Evolutionary conservation across 2,329 filamentous ascomycete genomes (phyloP).

Genomic region (Colletotrichum limetticola): DNA sequence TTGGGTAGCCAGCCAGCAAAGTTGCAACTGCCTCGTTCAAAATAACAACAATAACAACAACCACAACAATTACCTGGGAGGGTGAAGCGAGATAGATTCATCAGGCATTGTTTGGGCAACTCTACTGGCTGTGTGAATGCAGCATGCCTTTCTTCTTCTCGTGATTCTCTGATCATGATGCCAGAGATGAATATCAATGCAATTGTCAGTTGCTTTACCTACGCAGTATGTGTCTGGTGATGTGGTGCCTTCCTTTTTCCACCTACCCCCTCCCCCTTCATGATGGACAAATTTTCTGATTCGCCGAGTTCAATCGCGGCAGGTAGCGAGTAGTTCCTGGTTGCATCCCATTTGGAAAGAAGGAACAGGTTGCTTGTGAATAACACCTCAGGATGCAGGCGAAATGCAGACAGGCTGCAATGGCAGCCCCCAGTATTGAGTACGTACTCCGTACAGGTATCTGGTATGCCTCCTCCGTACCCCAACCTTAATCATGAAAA

Average conservation of each 20-base stretch:
- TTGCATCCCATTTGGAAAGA: background rate
- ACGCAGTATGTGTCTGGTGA: background rate
- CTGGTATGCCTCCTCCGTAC: background rate
- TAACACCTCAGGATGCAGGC: background rate
- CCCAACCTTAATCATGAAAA: background rate
- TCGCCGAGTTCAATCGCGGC: background rate
- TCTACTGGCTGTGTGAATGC: background rate
- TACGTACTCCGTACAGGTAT: background rate
- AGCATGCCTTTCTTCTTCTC: background rate
- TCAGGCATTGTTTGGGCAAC: background rate
- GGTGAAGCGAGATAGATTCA: background rate
- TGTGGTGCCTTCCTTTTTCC: conserved; percentile 1
- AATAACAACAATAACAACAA: background rate
- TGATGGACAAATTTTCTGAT: background rate
- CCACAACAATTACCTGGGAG: too few species aligned
- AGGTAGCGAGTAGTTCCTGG: background rate
- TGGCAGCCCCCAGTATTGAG: background rate
- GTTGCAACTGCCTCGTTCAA: background rate
- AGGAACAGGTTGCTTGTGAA: background rate
- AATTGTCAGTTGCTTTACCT: background rate
- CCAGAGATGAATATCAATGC: background rate
- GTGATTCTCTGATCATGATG: background rate
- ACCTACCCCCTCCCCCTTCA: background rate
- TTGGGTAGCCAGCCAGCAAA: background rate
- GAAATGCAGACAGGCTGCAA: background rate